Base-by-base conservation (phyloP, 208 protist genomes). In the Crithidia acanthocephali region DNA sequence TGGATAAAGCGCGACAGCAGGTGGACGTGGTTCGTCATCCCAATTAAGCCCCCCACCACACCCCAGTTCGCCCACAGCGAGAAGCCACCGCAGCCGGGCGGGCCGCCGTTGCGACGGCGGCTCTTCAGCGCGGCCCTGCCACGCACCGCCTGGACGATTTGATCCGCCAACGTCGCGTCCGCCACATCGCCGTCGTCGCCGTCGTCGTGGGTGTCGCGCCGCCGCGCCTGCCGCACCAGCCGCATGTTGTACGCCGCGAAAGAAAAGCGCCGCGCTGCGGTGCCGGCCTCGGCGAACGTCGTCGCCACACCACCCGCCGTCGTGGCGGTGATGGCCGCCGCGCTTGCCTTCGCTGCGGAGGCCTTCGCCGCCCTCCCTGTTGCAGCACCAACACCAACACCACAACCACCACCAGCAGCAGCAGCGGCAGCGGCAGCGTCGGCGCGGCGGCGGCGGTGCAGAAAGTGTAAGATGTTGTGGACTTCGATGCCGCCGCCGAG, bases 1-100 rank as follows among this genome's bases (percentile, higher is more conserved):
- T 73, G 64, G 20, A 83, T 77, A 42, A 81, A 85, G 45, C 76
- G 67, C 0, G 60, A 66, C 40, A 77, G 51, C 20, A 81, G 76
- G 42, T 74, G 61, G 20, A 78, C 74, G 58, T 79, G 67, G 40
- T 67, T 73, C 15, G 74, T 63, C 23, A 64, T 56, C 28, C 78
- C 78, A 8, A 79, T 51, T 1, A 72, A 59, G 5, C 68, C 74
- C 35, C 70, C 65, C 11, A 74, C 64, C 42, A 80, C 62, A 10
- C 63, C 62, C 30, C 55, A 67, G 37, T 58, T 63, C 15, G 48
- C 58, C 52, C 69, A 70, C 53, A 74, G 63, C 25, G 61, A 72
- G 20, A 57, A 68, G 56, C 47, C 45, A n/a, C 30, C 48, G 65
- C 65, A 4, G 44, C 16, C 44, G 44, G 6, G 18, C 18, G 44